phyloP scores from a whole-genome alignment of 352 stramenopile genomes.

The Phytophthora europaea region DNA sequence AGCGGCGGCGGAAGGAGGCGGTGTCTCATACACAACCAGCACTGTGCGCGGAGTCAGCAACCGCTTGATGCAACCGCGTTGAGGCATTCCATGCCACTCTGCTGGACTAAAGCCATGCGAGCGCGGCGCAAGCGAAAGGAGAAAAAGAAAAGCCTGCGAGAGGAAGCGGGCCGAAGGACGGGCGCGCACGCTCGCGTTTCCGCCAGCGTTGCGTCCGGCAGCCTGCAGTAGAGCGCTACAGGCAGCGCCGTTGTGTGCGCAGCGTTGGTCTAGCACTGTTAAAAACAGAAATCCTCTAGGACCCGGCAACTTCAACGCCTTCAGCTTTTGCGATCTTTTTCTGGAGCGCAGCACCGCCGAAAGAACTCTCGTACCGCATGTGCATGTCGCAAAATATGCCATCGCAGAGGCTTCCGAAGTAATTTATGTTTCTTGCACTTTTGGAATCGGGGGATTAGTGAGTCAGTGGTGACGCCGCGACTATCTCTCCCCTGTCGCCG shows the following conservation, averaged over 20 bases:
- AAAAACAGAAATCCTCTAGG: constrained; percentile 33
- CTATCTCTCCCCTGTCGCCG: constrained; percentile 19
- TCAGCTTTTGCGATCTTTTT: constrained; percentile 43
- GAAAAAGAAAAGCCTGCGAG: constrained; percentile 26
- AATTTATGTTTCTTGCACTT: constrained; percentile 23
- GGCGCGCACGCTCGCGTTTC: background rate
- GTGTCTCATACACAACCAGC: constrained; percentile 43
- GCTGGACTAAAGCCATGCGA: constrained; percentile 32
- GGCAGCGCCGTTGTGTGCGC: background rate
- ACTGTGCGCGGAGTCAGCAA: constrained; percentile 31
- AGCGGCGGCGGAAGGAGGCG: constrained; percentile 25
- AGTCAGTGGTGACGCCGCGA: constrained; percentile 3
- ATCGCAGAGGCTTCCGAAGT: constrained; percentile 15
- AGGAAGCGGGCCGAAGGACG: constrained; percentile 34
- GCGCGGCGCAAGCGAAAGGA: constrained; percentile 20
- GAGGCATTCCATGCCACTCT: constrained; percentile 41
- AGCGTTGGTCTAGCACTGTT: constrained; percentile 31
- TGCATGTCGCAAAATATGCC: constrained; percentile 27
- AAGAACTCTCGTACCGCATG: constrained; percentile 16
- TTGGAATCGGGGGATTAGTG: constrained; percentile 9
- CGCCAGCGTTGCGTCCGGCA: background rate
- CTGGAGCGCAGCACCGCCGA: constrained; percentile 16
- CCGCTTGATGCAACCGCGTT: constrained; percentile 23
- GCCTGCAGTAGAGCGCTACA: background rate
- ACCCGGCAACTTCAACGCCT: constrained; percentile 38